phyloP scores from a whole-genome alignment of 352 stramenopile genomes.

The Phytophthora boehmeriae region DNA sequence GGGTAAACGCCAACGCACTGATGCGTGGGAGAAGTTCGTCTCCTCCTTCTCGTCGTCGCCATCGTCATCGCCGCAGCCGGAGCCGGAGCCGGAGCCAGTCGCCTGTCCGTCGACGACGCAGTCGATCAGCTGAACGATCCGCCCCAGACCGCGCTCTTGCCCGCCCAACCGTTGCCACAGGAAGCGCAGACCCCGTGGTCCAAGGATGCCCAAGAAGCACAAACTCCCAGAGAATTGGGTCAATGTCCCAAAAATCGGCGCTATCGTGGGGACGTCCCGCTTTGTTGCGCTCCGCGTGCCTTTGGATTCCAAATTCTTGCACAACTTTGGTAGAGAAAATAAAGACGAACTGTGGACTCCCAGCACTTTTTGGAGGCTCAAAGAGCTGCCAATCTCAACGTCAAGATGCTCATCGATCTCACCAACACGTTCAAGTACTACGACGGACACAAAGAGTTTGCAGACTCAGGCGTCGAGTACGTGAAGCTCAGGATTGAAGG shows the following conservation, averaged over 20 bases:
- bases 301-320: slow-evolving; percentile 68
- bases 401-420: slow-evolving; percentile 80
- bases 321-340: slow-evolving; percentile 40
- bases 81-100: not conserved
- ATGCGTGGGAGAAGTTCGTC: slow-evolving; percentile 12
- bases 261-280: slow-evolving; percentile 50
- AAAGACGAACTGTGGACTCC: slow-evolving; percentile 63
- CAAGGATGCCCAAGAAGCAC: slow-evolving; percentile 39
- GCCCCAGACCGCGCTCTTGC: not conserved
- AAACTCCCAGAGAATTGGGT: slow-evolving; percentile 81
- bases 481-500: slow-evolving; percentile 83
- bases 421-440: slow-evolving; percentile 90
- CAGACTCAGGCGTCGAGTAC: slow-evolving; percentile 57
- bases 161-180: slow-evolving; percentile 7
- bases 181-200: not conserved
- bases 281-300: slow-evolving; percentile 78
- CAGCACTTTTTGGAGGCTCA: slow-evolving; percentile 59
- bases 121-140: not conserved
- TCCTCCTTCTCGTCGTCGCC: slow-evolving; percentile 13
- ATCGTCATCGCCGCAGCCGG: not conserved
- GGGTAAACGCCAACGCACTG: too few relatives aligned
- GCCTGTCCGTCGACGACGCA: not conserved
- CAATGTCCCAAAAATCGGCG: slow-evolving; percentile 80
- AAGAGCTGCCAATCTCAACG: slow-evolving; percentile 34
- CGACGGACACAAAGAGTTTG: slow-evolving; percentile 58